Evolutionary conservation across 2,329 filamentous ascomycete species (phyloP).

Genomic region (Alternaria gansuensis): DNA sequence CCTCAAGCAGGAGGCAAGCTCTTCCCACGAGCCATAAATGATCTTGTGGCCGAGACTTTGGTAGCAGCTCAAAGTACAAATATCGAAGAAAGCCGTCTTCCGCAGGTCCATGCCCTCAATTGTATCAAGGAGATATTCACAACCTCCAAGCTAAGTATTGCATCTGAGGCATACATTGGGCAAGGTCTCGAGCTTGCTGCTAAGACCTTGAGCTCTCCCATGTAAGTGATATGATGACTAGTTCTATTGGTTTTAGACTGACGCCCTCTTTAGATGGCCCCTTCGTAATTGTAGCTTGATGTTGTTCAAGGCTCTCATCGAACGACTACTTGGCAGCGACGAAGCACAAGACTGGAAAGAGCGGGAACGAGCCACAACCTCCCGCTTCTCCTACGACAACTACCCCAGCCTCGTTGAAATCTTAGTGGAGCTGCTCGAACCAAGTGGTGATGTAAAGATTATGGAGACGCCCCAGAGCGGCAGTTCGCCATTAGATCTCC

Average conservation of each 20-base stretch:
- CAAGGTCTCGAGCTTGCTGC: conserved; percentile 81
- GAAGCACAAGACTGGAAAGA: conserved; percentile 69
- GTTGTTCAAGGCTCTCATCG: conserved; percentile 84
- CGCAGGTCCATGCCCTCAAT: conserved; percentile 95
- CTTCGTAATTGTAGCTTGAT: conserved; percentile 93
- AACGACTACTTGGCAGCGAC: conserved; percentile 77
- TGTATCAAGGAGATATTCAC: conserved; percentile 93
- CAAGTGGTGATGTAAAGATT: conserved; percentile 38
- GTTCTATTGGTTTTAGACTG: conserved; percentile 4
- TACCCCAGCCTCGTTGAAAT: conserved; percentile 72
- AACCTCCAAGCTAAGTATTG: conserved; percentile 76
- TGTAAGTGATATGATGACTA: conserved; percentile 62
- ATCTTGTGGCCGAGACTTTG: conserved; percentile 68
- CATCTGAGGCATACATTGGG: conserved; percentile 77
- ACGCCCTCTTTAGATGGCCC: conserved; percentile 71
- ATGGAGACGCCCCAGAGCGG: conserved; percentile 32
- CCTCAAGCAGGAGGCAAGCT: conserved; percentile 64
- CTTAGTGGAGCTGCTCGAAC: conserved; percentile 67
- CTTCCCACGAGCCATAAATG: conserved; percentile 70
- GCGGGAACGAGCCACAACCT: conserved; percentile 48
- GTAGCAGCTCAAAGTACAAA: conserved; percentile 64
- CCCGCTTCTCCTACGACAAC: conserved; percentile 73
- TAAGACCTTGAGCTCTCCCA: conserved; percentile 77
- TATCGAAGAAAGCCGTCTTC: conserved; percentile 67
- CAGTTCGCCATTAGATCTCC: conserved; percentile 45